A percentile compares a stretch with the other conserved stretches of the same genome.
These are phyloP conservation scores for Rauvolfia tetraphylla DNA, from an alignment of 257 asterid genomes.

Conservation along the genomic window DNA sequence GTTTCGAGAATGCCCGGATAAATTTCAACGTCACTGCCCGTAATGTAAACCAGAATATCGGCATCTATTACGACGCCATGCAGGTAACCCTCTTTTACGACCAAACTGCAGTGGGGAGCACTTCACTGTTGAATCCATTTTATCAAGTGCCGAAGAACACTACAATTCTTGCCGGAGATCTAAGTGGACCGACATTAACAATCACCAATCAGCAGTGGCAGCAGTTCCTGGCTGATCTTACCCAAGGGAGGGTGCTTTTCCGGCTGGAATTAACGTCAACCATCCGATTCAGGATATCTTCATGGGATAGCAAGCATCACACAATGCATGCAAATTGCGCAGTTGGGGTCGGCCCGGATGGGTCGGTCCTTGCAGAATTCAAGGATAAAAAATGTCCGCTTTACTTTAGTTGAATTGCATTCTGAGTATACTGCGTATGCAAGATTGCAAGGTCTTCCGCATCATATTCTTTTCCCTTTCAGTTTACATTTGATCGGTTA, in stretches of 20 bases:
- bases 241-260: constrained; percentile 52
- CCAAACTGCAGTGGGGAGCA: constrained; percentile 43
- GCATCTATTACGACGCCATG: constrained; percentile 55
- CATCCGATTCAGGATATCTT: constrained; percentile 66
- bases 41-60: constrained; percentile 61
- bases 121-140: constrained; percentile 42
- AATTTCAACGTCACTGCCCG: constrained; percentile 61
- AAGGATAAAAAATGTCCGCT: constrained; percentile 64
- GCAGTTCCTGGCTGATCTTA: constrained; percentile 38
- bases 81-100: constrained; percentile 41
- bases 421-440: not conserved
- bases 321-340: constrained; percentile 70
- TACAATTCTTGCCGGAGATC: constrained; percentile 40
- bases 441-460: not conserved
- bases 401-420: constrained; percentile 49
- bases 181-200: constrained; percentile 50
- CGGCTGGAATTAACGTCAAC: constrained; percentile 49
- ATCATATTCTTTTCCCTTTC: not conserved
- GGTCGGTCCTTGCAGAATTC: constrained; percentile 42
- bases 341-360: constrained; percentile 79
- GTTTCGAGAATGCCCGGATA: constrained; percentile 41
- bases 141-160: constrained; percentile 76
- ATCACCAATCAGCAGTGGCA: constrained; percentile 45
- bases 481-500: not conserved
- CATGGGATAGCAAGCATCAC: constrained; percentile 80